Conservation (phyloP, 768 basidiomycete genomes). For the Russula griseocarnosa region DNA sequence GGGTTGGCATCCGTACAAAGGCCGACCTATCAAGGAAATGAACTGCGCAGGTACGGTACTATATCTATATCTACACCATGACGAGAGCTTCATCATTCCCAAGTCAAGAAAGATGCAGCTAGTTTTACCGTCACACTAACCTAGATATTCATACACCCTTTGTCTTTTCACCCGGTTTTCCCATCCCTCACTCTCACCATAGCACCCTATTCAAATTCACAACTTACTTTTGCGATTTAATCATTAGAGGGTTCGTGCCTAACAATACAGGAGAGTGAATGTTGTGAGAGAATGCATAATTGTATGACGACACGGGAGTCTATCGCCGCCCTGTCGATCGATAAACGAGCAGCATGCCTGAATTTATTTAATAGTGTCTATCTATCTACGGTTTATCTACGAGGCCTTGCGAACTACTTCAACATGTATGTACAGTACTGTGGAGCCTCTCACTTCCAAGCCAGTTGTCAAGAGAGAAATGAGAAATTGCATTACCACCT, state of each 20-base stretch:
- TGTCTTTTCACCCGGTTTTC: neutral
- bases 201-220: neutral
- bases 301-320: neutral
- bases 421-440: no score
- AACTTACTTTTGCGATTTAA: neutral
- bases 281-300: neutral
- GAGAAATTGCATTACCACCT: neutral
- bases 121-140: no score
- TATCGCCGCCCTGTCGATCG: neutral
- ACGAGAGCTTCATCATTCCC: neutral
- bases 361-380: constrained; percentile 16
- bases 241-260: neutral
- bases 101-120: neutral
- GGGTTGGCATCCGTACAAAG: neutral
- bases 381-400: constrained; percentile 20
- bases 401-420: neutral
- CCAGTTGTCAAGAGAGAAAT: neutral
- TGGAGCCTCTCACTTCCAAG: neutral
- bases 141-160: neutral
- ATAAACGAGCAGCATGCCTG: neutral
- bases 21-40: neutral
- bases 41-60: neutral
- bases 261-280: neutral
- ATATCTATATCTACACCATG: neutral
- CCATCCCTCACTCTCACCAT: neutral